Conservation (phyloP, 208 protist species). For the Leishmania amazonensis region DNA sequence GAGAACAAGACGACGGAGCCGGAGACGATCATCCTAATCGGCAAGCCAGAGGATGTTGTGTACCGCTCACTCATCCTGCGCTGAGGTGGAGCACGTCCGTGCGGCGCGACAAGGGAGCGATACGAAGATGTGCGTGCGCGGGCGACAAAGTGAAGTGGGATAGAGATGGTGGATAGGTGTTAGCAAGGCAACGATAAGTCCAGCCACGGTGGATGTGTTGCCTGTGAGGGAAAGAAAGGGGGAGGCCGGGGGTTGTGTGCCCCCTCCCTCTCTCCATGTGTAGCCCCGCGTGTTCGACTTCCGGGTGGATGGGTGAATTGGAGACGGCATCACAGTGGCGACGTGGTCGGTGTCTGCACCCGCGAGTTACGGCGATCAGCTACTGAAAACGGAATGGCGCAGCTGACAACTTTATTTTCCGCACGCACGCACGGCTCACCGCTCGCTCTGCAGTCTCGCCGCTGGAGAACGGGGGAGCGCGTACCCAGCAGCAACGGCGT, state of each 20-base stretch:
- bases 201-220: background rate
- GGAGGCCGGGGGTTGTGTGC: background rate
- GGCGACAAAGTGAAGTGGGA: background rate
- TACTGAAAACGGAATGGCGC: background rate
- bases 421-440: background rate
- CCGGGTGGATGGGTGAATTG: background rate
- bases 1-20: slow-evolving; percentile 52
- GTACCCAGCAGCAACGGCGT: background rate
- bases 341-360: background rate
- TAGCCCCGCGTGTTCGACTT: background rate
- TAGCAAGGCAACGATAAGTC: background rate
- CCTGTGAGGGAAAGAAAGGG: background rate
- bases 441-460: background rate
- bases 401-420: background rate
- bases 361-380: background rate
- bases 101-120: background rate
- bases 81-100: slow-evolving; percentile 1
- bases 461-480: background rate
- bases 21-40: slow-evolving; percentile 85
- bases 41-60: slow-evolving; percentile 83
- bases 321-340: background rate
- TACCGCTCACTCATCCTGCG: slow-evolving; percentile 58
- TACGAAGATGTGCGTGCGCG: too few relatives aligned
- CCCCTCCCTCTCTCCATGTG: background rate
- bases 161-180: background rate